Evolutionary conservation across 1,139 yeast species (phyloP).

Genomic region (Geotrichum citri-aurantii): DNA sequence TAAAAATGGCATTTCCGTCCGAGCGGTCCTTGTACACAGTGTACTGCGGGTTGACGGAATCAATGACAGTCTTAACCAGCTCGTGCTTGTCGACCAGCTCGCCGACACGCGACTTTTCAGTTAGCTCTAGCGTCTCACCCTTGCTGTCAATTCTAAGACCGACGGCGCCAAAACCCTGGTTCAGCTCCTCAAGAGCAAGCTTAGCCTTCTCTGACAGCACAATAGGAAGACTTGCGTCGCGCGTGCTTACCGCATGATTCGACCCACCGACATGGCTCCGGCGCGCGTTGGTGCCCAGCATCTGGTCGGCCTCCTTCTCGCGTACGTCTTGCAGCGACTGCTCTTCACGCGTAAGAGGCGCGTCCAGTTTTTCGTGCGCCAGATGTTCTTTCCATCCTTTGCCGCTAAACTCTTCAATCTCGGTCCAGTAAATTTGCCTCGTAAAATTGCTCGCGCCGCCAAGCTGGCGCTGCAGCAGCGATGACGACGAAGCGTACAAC

Average conservation of each 20-base stretch:
- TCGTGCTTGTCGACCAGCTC: slow-evolving; percentile 15
- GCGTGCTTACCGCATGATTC: background rate
- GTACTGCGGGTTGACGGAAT: slow-evolving; percentile 50
- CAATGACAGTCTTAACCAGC: slow-evolving; percentile 34
- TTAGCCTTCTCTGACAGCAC: slow-evolving; percentile 5
- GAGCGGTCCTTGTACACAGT: slow-evolving; percentile 43
- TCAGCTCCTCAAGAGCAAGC: slow-evolving; percentile 14
- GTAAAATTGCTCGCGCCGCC: slow-evolving; percentile 60
- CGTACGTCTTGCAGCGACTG: slow-evolving; percentile 45
- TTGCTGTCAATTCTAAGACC: slow-evolving; percentile 24
- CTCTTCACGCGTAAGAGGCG: slow-evolving; percentile 61
- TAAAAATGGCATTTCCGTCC: slow-evolving; percentile 43
- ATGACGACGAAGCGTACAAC: slow-evolving; percentile 90
- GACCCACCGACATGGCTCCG: slow-evolving; percentile 23
- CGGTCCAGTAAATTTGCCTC: slow-evolving; percentile 52
- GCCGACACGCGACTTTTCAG: slow-evolving; percentile 11
- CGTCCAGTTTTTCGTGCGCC: slow-evolving; percentile 37
- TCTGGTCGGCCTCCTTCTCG: slow-evolving; percentile 32
- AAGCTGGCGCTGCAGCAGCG: slow-evolving; percentile 63
- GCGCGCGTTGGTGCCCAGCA: slow-evolving; percentile 31
- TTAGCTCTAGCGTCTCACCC: slow-evolving; percentile 33
- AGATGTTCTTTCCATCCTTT: slow-evolving; percentile 44
- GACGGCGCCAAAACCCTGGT: slow-evolving; percentile 20
- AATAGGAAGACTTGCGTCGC: background rate
- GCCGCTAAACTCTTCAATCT: slow-evolving; percentile 52